Evolutionary conservation across 2,329 filamentous ascomycete species (phyloP), one percentile per base, ranked within the genome.

Genomic region (Colletotrichum tropicicola): DNA sequence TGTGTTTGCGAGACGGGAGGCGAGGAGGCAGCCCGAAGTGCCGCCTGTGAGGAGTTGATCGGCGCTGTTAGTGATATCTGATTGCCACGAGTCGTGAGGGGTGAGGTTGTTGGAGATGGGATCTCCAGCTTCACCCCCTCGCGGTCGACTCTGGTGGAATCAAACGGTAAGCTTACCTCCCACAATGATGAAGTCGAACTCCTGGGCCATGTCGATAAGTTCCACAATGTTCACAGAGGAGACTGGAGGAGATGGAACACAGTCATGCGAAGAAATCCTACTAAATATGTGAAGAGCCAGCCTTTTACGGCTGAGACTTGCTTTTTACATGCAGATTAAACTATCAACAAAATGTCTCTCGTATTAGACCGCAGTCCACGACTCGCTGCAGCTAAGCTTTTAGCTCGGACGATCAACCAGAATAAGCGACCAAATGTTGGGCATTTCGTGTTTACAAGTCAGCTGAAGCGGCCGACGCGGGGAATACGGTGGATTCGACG

Each of bases 21-120:
- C 88, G 13, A 90, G 71, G 1, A 84, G 77, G 51, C 83, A 83
- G 7, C 89, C 89, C 7, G 89, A 82, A 2, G 89, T 85, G n/a
- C 89, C 88, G 65, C 80, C 87, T 87, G 62, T 35, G 6, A 8
- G 9, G 13, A 39, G 48, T 4, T 10, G n/a, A 21, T 43, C 19
- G 19, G 19, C 9, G 15, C 4, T 23, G 59, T 62, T 21, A 62
- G 59, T 15, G 45, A 30, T 5, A 1, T 10, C 4, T 41, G 6
- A 17, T 7, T 4, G 23, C 9, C 17, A 35, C 5, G 8, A 13
- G 6, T 25, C 4, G 27, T 39, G 30, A 48, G 15, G 43, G 15
- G 17, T 19, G 13, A 30, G 3, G 23, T 9, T 21, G 21, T 21
- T 19, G 13, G 43, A 3, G 23, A 9, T 19, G 17, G 19, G 17